Evolutionary conservation across 2,329 filamentous ascomycete genomes (phyloP).

Genomic region (Clonostachys solani): DNA sequence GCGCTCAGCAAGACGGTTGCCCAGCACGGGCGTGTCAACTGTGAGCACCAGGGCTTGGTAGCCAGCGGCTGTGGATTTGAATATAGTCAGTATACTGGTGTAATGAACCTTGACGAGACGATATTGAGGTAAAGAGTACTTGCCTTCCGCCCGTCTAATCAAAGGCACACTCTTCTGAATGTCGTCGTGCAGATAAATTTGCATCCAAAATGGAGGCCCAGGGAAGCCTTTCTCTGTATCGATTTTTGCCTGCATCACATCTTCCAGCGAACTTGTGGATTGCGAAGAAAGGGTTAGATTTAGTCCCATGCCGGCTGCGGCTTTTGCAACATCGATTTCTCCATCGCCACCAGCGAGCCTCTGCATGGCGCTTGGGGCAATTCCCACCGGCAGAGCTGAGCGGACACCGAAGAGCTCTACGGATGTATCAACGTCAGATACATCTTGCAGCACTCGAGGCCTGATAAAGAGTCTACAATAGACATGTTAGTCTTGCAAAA

Average conservation of each 20-base stretch:
- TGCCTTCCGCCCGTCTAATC: constrained; percentile 14
- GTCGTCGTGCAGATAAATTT: constrained; percentile 5
- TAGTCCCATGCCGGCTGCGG: background rate
- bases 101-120: background rate
- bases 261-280: constrained; percentile 1
- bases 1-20: constrained; percentile 19
- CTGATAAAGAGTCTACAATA: background rate
- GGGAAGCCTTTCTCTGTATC: background rate
- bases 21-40: constrained; percentile 19
- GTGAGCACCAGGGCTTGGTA: constrained; percentile 20
- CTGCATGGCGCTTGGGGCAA: constrained; percentile 3
- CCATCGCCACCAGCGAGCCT: constrained; percentile 1
- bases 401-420: background rate
- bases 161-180: constrained; percentile 10
- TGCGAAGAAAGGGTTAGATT: constrained; percentile 1
- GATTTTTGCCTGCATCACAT: background rate
- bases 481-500: background rate
- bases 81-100: background rate
- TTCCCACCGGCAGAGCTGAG: constrained; percentile 1
- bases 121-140: no score
- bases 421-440: background rate
- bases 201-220: constrained; percentile 28
- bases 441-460: constrained; percentile 1
- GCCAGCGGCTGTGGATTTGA: constrained; percentile 8
- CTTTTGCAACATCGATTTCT: constrained; percentile 1